Evolutionary conservation across 306 rosid species (phyloP).

Genomic region (Lablab purpureus): DNA sequence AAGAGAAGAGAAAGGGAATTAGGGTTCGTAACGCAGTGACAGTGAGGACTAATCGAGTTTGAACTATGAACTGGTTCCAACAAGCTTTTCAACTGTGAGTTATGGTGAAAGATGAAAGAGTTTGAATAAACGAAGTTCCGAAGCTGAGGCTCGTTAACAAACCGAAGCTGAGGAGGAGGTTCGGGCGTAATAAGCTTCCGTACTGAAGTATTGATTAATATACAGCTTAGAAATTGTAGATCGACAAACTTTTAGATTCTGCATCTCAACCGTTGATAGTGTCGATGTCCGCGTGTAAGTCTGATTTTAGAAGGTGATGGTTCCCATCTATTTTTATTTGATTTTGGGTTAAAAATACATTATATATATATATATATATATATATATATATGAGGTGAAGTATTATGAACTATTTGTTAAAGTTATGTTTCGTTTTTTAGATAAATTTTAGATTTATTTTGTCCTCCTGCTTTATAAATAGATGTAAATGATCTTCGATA

Average conservation of each 20-base stretch:
- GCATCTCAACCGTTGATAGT: neutral
- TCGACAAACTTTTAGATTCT: neutral
- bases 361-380: no score
- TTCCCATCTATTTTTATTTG: no score
- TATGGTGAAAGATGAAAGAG: conserved; percentile 30
- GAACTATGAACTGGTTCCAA: conserved; percentile 40
- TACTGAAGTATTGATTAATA: neutral
- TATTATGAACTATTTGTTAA: no score
- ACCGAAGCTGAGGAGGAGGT: conserved; percentile 44
- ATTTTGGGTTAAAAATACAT: no score
- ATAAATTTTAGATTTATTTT: no score
- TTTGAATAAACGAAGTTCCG: conserved; percentile 41
- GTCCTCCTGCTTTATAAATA: no score
- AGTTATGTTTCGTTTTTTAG: no score
- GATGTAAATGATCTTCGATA: no score
- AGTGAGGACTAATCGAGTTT: conserved; percentile 16
- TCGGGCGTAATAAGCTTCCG: neutral
- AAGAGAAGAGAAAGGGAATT: neutral
- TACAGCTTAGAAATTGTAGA: neutral
- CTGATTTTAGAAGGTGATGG: neutral
- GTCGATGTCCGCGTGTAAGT: conserved; percentile 9
- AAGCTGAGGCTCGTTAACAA: conserved; percentile 50
- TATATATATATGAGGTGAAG: no score
- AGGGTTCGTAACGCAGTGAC: conserved; percentile 38
- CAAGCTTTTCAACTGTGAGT: conserved; percentile 27